These are phyloP conservation scores for Penicillium brevicompactum DNA, from an alignment of 2,329 filamentous ascomycete genomes.

Conservation along the genomic window DNA sequence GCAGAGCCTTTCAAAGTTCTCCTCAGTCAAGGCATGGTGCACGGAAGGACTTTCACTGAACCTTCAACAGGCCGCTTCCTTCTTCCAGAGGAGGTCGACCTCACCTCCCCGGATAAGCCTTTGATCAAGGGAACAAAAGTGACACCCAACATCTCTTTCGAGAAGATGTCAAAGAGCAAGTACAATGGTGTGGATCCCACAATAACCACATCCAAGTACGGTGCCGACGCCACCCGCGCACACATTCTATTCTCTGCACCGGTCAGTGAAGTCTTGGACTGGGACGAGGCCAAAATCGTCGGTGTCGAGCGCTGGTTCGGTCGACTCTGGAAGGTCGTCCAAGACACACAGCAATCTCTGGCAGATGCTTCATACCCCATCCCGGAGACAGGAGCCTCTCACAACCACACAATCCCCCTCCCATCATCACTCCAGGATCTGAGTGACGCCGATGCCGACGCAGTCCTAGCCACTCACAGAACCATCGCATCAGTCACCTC, in stretches of 20 bases:
- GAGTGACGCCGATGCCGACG: slow-evolving; percentile 39
- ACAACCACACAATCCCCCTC: slow-evolving; percentile 28
- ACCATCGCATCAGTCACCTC: slow-evolving; percentile 68
- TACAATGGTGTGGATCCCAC: slow-evolving; percentile 86
- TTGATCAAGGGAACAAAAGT: slow-evolving; percentile 64
- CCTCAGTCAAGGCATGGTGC: slow-evolving; percentile 90
- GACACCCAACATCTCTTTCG: slow-evolving; percentile 66
- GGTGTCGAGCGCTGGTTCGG: slow-evolving; percentile 81
- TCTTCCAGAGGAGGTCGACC: slow-evolving; percentile 72
- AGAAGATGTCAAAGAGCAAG: slow-evolving; percentile 97
- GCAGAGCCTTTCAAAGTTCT: slow-evolving; percentile 81
- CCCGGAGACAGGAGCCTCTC: slow-evolving; percentile 16
- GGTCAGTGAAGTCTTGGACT: slow-evolving; percentile 79
- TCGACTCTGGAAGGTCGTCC: slow-evolving; percentile 64
- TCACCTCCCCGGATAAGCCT: slow-evolving; percentile 58
- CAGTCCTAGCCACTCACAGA: slow-evolving; percentile 69
- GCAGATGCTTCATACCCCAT: slow-evolving; percentile 23
- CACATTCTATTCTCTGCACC: slow-evolving; percentile 90
- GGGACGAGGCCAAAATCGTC: slow-evolving; percentile 80
- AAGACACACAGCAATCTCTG: slow-evolving; percentile 34
- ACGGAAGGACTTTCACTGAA: slow-evolving; percentile 79
- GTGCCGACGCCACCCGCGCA: slow-evolving; percentile 79
- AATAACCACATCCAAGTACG: slow-evolving; percentile 70
- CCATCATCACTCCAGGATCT: slow-evolving; percentile 33
- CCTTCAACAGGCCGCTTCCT: slow-evolving; percentile 75